These are phyloP conservation scores for Aspergillus caelatus DNA, from an alignment of 2,329 filamentous ascomycete genomes.

Conservation along the genomic window DNA sequence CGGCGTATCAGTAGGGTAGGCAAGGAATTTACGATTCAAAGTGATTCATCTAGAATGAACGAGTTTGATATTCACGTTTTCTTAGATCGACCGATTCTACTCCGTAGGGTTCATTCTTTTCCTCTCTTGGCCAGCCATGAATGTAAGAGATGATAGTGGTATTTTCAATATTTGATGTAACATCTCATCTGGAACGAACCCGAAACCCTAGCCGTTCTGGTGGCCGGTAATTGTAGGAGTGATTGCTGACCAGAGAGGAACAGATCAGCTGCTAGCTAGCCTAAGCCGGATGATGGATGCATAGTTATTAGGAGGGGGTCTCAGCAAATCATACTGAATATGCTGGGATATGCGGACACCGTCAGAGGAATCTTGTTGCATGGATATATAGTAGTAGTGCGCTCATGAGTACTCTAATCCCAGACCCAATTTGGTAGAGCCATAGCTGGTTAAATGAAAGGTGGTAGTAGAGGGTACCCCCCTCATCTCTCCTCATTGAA, in stretches of 20 bases:
- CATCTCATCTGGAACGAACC: neutral
- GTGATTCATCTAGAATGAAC: neutral
- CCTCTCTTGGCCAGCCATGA: neutral
- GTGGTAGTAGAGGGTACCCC: neutral
- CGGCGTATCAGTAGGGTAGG: neutral
- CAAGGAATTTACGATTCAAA: neutral
- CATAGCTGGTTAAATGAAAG: neutral
- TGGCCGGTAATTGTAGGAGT: neutral
- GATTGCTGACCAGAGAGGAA: neutral
- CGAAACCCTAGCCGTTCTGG: neutral
- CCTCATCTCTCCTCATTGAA: neutral
- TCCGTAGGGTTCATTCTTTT: neutral
- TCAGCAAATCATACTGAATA: neutral
- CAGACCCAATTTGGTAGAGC: neutral
- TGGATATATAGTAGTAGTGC: neutral
- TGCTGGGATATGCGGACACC: neutral
- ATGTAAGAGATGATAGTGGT: neutral
- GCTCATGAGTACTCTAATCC: neutral
- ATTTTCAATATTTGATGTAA: neutral
- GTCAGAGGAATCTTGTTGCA: neutral
- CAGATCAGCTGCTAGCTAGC: neutral
- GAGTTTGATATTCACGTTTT: neutral
- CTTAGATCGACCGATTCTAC: neutral
- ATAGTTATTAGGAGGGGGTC: neutral
- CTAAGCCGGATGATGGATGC: neutral